Base-by-base conservation (phyloP, 768 basidiomycete species). In the Pulveroboletus sp. region DNA sequence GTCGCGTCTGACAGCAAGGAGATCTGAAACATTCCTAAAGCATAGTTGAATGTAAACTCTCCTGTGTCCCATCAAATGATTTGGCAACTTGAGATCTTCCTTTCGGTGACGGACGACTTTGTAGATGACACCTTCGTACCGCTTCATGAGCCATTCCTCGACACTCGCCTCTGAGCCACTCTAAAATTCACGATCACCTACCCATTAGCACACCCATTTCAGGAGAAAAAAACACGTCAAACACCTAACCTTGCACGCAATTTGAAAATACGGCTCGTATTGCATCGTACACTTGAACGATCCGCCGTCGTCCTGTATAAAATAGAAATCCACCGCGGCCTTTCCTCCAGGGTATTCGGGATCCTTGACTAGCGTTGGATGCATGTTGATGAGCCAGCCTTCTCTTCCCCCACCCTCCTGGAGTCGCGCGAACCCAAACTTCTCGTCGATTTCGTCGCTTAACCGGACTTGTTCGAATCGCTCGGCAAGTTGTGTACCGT, bases 341-440 rank as follows among this genome's bases (percentile, higher is more conserved):
- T 81, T 83, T 17, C 94, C 96, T 8, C 80, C 80, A 6, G 89
- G 81, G 75, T 84, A 85, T 38, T 89, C 85, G 6, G 92, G 71
- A 61, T 94, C 93, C 67, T 91, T 89, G 14, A 96, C 69, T 8
- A 95, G 70, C 1, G 93, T 96, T 86, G 96, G 91, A 66, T 95
- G 94, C 95, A 99, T 98, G 64, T 98, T 98, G 55, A 99, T 83
- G 63, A 99, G 72, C 96, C 96, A 98, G 2, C 94, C 96, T 47
- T 89, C 87, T 63, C 75, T 82, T 60, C 73, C 73, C 4, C 75
- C 70, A 0, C 94, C 95, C 62, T 94, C 89, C 51, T 89, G 83
- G 43, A 90, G 74, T 54, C 85, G 77, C 36, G 73, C 71, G 67
- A 98, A 99, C 0, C 96, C 96, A 15, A 98, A 73, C 66, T 89